A percentile compares a stretch with the other conserved stretches of the same genome.
phyloP scores from a whole-genome alignment of 805 yeast genomes.

The Candida corydali region DNA sequence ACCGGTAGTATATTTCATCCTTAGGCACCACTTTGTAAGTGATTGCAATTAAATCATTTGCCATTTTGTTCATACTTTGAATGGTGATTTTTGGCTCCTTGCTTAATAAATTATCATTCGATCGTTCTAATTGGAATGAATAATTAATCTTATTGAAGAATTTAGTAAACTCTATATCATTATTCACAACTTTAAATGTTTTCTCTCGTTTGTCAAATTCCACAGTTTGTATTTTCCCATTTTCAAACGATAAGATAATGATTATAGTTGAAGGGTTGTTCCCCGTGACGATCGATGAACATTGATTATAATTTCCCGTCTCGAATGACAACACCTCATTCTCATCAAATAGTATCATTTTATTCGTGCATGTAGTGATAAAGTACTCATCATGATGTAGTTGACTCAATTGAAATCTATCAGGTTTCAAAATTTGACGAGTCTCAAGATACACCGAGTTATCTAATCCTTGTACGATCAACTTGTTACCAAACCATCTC shows the following conservation, averaged over 20 bases:
- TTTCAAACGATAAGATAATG: slow-evolving; percentile 15
- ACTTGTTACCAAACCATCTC: slow-evolving; percentile 8
- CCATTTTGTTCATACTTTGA: slow-evolving; percentile 18
- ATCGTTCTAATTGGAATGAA: slow-evolving; percentile 17
- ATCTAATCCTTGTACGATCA: slow-evolving; percentile 4
- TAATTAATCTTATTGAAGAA: slow-evolving; percentile 19
- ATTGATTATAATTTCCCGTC: slow-evolving; percentile 5
- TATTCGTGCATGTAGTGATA: slow-evolving; percentile 7
- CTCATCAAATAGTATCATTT: slow-evolving; percentile 5
- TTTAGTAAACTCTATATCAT: slow-evolving; percentile 11
- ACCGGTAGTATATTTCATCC: slow-evolving; percentile 23
- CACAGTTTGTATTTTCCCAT: slow-evolving; percentile 17
- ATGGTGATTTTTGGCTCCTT: slow-evolving; percentile 26
- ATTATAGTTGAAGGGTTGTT: slow-evolving; percentile 3
- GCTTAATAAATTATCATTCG: slow-evolving; percentile 10
- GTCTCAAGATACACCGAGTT: slow-evolving; percentile 4
- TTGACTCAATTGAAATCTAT: slow-evolving; percentile 7
- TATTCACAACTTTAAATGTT: background rate
- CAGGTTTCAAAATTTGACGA: background rate
- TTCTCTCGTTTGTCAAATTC: slow-evolving; percentile 5
- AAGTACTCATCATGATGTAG: slow-evolving; percentile 2
- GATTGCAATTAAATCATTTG: slow-evolving; percentile 18
- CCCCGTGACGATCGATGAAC: slow-evolving; percentile 9
- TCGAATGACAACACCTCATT: background rate
- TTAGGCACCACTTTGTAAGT: slow-evolving; percentile 24